Base-by-base conservation (phyloP, 768 basidiomycete genomes). In the Pseudohyphozyma bogoriensis region DNA sequence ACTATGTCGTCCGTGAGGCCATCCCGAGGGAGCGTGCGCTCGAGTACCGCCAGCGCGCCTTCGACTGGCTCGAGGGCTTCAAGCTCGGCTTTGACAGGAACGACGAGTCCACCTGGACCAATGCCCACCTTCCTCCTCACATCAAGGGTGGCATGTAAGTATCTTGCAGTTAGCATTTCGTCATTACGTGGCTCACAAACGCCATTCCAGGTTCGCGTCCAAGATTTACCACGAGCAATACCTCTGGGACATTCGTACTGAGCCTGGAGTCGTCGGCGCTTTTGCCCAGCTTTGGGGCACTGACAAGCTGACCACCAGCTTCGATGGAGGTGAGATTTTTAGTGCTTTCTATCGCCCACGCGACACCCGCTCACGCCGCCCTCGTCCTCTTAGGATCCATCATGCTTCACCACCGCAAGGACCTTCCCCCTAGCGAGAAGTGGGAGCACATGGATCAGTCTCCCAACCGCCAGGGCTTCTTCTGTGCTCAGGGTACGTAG, bases 261-360 rank as follows among this genome's bases (percentile, higher is more conserved):
- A 69, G 44, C 65, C 58, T 3, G 71, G 62, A 36, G 55, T 72
- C 15, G 45, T 69, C 46, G 65, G 61, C 40, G 68, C 68, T 13
- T 72, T 72, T 52, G 63, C 71, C 31, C 65, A 66, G 55, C 49
- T 70, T 29, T 72, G 66, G 65, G 69, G 69, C 35, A 72, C 71
- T 26, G 55, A 70, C 47, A 60, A 72, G 54, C 64, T 72, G 33
- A 57, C 70, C 57, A 63, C 65, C 36, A 70, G 69, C 1, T 72
- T 70, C 51, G 69, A 62, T 46, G 54, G 36, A n/a, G n/a, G n/a
- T 40, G 65, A 50, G 22, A 62, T 65, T 52, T 66, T 66, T 59
- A 50, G 66, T 20, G 63, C 69, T 11, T 40, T 40, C 39, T 22
- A 40, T 11, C 39, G 12, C 12, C 39, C 39, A 40, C 12, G 39